These are phyloP conservation scores for Glomus cerebriforme DNA, from an alignment of 192 early-diverging fungal genomes.

Conservation along the genomic window DNA sequence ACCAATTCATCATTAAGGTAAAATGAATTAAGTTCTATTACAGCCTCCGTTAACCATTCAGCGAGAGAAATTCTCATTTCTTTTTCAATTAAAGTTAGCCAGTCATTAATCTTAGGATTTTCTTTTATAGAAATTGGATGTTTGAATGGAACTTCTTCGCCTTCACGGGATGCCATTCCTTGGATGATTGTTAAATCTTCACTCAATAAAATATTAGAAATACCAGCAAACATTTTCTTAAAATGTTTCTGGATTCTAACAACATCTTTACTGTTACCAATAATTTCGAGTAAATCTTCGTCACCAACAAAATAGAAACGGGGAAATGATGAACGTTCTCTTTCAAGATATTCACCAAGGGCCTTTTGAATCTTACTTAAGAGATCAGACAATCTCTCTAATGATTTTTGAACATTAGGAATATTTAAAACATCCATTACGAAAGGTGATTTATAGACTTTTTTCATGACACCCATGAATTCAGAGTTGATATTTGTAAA, in stretches of 20 bases:
- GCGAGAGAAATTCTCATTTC: slow-evolving; percentile 94
- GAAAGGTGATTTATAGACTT: slow-evolving; percentile 97
- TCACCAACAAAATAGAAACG: slow-evolving; percentile 99
- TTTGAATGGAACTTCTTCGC: slow-evolving; percentile 84
- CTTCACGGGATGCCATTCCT: slow-evolving; percentile 92
- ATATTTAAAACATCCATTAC: slow-evolving; percentile 94
- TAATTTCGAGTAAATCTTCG: slow-evolving; percentile 99
- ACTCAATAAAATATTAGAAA: slow-evolving; percentile 77
- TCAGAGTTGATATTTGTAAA: slow-evolving; percentile 98
- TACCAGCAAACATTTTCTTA: slow-evolving; percentile 99
- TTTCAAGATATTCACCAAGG: slow-evolving; percentile 97
- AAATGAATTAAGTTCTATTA: slow-evolving; percentile 66
- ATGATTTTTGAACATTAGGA: slow-evolving; percentile 90
- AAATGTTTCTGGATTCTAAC: slow-evolving; percentile 96
- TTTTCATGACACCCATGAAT: slow-evolving; percentile 98
- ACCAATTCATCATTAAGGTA: slow-evolving; percentile 59
- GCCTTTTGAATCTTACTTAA: slow-evolving; percentile 97
- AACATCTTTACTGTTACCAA: slow-evolving; percentile 97
- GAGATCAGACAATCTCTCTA: slow-evolving; percentile 92
- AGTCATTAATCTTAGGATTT: slow-evolving; percentile 94
- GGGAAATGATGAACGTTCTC: slow-evolving; percentile 95
- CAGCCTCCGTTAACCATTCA: slow-evolving; percentile 67
- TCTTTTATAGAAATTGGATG: slow-evolving; percentile 77
- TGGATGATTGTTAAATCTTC: slow-evolving; percentile 76
- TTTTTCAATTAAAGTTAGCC: slow-evolving; percentile 90